These are phyloP conservation scores for Kodamaea arcana DNA, from an alignment of 1,139 yeast species.

Conservation along the genomic window DNA sequence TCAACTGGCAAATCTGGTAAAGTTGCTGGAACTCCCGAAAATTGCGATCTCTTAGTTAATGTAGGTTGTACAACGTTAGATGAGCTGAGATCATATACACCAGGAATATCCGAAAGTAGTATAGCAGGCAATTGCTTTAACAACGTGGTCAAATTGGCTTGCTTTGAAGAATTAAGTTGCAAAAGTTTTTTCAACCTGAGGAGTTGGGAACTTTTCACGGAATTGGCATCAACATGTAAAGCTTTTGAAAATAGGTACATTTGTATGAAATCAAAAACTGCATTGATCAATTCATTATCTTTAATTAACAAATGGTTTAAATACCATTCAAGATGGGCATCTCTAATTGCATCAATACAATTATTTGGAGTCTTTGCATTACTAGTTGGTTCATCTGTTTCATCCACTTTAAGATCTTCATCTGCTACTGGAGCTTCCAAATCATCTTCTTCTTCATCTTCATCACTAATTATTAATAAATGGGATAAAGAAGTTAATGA, in stretches of 20 bases:
- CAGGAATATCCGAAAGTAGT: constrained; percentile 31
- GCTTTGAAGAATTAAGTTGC: constrained; percentile 21
- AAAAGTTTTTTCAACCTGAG: constrained; percentile 31
- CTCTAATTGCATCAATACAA: constrained; percentile 39
- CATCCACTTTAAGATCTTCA: constrained; percentile 37
- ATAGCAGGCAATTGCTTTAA: constrained; percentile 60
- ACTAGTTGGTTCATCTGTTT: constrained; percentile 16
- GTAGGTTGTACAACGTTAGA: constrained; percentile 13
- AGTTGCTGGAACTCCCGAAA: constrained; percentile 47
- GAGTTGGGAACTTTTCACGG: constrained; percentile 31
- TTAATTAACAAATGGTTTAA: constrained; percentile 31
- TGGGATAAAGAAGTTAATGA: constrained; percentile 45
- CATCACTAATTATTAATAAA: constrained; percentile 33
- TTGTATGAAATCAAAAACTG: constrained; percentile 36
- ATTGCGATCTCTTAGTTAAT: constrained; percentile 33
- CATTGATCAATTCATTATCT: constrained; percentile 33
- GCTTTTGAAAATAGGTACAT: constrained; percentile 40
- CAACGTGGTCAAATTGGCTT: constrained; percentile 45
- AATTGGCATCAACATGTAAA: constrained; percentile 28
- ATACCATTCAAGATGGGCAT: constrained; percentile 28
- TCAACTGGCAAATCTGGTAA: constrained; percentile 59
- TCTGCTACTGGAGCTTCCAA: constrained; percentile 12
- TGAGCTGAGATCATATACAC: constrained; percentile 8
- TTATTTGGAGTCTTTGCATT: constrained; percentile 26
- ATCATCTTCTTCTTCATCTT: constrained; percentile 14